Conservation (phyloP, 2,329 filamentous ascomycete genomes). For the Penicillium sumatraense region DNA sequence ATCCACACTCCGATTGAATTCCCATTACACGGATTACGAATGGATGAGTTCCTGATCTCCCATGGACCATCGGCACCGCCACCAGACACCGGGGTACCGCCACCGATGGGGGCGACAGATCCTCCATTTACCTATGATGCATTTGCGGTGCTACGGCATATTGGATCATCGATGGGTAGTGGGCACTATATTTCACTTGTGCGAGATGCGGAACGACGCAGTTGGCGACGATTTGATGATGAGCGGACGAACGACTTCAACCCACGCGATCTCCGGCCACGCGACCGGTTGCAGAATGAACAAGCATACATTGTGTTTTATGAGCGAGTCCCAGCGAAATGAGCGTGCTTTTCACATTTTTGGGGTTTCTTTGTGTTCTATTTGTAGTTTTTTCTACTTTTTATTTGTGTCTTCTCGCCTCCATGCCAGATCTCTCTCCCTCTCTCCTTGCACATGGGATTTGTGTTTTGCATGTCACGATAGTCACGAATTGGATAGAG, state of each 20-base stretch:
- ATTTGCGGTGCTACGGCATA: slow-evolving; percentile 82
- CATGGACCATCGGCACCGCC: slow-evolving; percentile 41
- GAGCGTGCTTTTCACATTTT: slow-evolving; percentile 21
- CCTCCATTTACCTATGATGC: slow-evolving; percentile 77
- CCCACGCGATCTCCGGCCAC: slow-evolving; percentile 53
- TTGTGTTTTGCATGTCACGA: slow-evolving; percentile 19
- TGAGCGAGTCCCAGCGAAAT: slow-evolving; percentile 54
- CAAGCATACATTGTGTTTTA: slow-evolving; percentile 71
- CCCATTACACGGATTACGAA: slow-evolving; percentile 71
- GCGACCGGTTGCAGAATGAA: slow-evolving; percentile 63
- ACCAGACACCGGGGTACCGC: slow-evolving; percentile 51
- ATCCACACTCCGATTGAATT: slow-evolving; percentile 75
- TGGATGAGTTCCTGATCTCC: slow-evolving; percentile 64
- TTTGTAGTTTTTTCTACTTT: slow-evolving; percentile 7
- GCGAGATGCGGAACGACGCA: slow-evolving; percentile 61
- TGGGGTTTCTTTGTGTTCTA: slow-evolving; percentile 1
- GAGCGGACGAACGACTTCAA: slow-evolving; percentile 60
- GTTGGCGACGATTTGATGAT: slow-evolving; percentile 68
- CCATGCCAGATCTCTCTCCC: background rate
- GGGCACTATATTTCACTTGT: slow-evolving; percentile 83
- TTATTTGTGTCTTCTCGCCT: background rate
- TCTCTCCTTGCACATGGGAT: too few relatives aligned
- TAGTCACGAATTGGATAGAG: slow-evolving; percentile 23
- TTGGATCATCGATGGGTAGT: slow-evolving; percentile 67
- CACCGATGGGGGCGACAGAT: slow-evolving; percentile 50